Percentiles rank a stretch among this genome's conserved stretches.
These are phyloP conservation scores for Cyclotella kingstonii DNA, from an alignment of 108 stramenopile species.

Conservation along the genomic window DNA sequence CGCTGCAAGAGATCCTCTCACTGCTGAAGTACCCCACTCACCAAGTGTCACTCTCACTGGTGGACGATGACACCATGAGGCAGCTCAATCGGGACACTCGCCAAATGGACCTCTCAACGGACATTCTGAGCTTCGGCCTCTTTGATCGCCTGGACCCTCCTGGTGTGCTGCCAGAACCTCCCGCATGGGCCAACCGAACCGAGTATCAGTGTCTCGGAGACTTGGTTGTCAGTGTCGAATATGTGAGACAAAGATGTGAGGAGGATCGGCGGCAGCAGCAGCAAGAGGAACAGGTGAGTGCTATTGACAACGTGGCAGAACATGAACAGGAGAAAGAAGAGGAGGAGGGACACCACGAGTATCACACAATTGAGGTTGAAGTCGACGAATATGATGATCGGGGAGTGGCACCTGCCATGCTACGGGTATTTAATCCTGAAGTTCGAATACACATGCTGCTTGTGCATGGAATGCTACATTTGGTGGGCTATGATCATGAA, in stretches of 20 bases:
- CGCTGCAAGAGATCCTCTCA: conserved; percentile 48
- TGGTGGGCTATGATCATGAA: conserved; percentile 95
- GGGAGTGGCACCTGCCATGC: conserved; percentile 90
- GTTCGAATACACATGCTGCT: conserved; percentile 86
- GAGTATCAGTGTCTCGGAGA: conserved; percentile 90
- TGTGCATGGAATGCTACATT: conserved; percentile 94
- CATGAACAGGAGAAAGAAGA: conserved; percentile 4
- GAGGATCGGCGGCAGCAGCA: conserved; percentile 40
- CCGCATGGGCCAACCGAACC: conserved; percentile 57
- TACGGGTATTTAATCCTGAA: conserved; percentile 69
- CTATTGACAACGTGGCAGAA: too few relatives aligned
- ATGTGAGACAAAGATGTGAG: conserved; percentile 70
- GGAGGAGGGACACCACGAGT: conserved; percentile 23
- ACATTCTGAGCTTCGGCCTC: conserved; percentile 88
- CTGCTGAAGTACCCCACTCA: conserved; percentile 72
- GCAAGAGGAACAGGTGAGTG: conserved; percentile 1
- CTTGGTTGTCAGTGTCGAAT: conserved; percentile 87
- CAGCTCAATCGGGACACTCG: conserved; percentile 70
- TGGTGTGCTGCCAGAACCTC: conserved; percentile 50
- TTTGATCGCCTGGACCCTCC: conserved; percentile 49
- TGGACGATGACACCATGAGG: conserved; percentile 72
- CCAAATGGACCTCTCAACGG: conserved; percentile 69
- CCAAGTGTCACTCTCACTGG: conserved; percentile 59
- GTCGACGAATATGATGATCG: conserved; percentile 77
- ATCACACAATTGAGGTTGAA: conserved; percentile 43